These are phyloP conservation scores for Ogataea degrootiae DNA, from an alignment of 805 yeast species.

Conservation along the genomic window DNA sequence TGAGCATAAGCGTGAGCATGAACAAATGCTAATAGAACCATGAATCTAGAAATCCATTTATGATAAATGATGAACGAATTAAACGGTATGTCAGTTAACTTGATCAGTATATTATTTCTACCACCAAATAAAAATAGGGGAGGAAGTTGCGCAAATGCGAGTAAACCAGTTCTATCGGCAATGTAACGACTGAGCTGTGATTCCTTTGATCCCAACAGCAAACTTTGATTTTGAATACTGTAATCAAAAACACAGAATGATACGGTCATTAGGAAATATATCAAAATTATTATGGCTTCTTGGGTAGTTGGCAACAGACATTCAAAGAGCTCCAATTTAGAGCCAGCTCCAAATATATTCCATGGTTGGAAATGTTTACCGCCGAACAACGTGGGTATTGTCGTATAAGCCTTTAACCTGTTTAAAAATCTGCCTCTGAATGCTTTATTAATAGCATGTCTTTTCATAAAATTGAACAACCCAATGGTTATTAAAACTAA, in stretches of 20 bases:
- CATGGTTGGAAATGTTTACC: conserved; percentile 22
- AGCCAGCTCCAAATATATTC: conserved; percentile 12
- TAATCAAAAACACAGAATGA: conserved; percentile 12
- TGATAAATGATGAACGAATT: conserved; percentile 39
- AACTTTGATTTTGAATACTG: conserved; percentile 4
- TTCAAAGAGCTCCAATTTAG: conserved; percentile 10
- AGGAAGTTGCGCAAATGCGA: conserved; percentile 41
- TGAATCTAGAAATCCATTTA: conserved; percentile 37
- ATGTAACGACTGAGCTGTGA: conserved; percentile 35
- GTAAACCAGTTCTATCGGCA: conserved; percentile 55
- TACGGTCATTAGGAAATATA: conserved; percentile 12
- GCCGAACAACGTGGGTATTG: conserved; percentile 18
- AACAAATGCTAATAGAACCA: conserved; percentile 23
- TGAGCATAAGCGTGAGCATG: conserved; percentile 34
- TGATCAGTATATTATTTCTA: conserved; percentile 49
- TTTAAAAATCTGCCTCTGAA: conserved; percentile 7
- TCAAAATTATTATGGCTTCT: conserved; percentile 16
- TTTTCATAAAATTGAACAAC: conserved; percentile 13
- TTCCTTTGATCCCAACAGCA: conserved; percentile 13
- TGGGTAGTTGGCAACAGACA: conserved; percentile 25
- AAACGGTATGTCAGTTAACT: conserved; percentile 48
- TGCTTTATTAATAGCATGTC: conserved; percentile 2
- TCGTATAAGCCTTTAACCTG: conserved; percentile 13
- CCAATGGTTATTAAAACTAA: conserved; percentile 12
- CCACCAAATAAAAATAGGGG: conserved; percentile 51